Evolutionary conservation across 2,329 filamentous ascomycete species (phyloP).

Genomic region (Bipolaris cookei): DNA sequence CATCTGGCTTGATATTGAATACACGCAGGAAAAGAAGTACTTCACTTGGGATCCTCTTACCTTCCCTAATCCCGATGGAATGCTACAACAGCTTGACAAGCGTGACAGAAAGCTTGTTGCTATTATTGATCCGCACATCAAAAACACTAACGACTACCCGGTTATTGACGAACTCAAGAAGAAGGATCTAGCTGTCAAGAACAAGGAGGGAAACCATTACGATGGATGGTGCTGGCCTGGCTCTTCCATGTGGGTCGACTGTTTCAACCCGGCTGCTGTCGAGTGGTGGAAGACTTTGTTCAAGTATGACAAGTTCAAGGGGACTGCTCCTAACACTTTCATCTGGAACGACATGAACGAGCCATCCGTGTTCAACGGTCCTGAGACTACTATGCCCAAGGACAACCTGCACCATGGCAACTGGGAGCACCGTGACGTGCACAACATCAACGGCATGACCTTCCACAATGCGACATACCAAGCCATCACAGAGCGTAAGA

Average conservation of each 20-base stretch:
- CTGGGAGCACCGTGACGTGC: conserved; percentile 97
- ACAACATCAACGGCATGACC: conserved; percentile 95
- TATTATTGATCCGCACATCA: conserved; percentile 98
- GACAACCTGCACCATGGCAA: conserved; percentile 90
- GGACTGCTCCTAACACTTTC: conserved; percentile 83
- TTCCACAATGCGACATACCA: conserved; percentile 94
- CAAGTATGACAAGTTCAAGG: conserved; percentile 86
- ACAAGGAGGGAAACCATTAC: conserved; percentile 87
- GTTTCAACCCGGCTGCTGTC: conserved; percentile 89
- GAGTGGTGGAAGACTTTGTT: conserved; percentile 93
- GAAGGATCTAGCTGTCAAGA: conserved; percentile 81
- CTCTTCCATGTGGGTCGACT: conserved; percentile 94
- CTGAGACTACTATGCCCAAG: conserved; percentile 98
- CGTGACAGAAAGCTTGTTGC: conserved; percentile 89
- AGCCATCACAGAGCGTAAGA: conserved; percentile 81
- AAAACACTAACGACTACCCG: conserved; percentile 80
- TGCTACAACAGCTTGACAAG: conserved; percentile 85
- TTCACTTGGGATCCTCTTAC: conserved; percentile 95
- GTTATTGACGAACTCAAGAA: conserved; percentile 82
- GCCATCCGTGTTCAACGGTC: conserved; percentile 97
- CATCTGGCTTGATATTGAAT: conserved; percentile 98
- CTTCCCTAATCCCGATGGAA: conserved; percentile 83
- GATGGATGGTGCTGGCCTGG: conserved; percentile 99
- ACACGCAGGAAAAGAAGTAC: conserved; percentile 96
- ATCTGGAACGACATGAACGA: conserved; percentile 99